phyloP scores from a whole-genome alignment of 352 stramenopile genomes.

The Ophiocytium majus region DNA sequence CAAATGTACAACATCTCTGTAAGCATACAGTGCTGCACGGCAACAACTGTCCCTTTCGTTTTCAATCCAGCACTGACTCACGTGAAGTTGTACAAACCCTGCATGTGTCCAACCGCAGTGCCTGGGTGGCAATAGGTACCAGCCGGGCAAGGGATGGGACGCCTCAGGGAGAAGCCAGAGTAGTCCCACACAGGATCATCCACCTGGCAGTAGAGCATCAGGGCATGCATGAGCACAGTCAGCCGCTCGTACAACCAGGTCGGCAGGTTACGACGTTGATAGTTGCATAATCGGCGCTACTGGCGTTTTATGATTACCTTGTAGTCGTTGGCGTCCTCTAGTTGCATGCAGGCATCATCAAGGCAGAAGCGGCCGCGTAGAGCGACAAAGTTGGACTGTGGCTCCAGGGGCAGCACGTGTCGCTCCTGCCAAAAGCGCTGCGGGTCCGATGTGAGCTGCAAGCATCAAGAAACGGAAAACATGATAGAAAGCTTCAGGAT shows the following conservation, averaged over 20 bases:
- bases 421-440: slow-evolving; percentile 88
- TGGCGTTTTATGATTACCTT: no score
- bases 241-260: no score
- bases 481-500: neutral
- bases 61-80: neutral
- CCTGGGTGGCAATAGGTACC: slow-evolving; percentile 82
- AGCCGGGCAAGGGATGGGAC: slow-evolving; percentile 75
- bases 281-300: no score
- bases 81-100: slow-evolving; percentile 77
- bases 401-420: slow-evolving; percentile 78
- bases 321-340: slow-evolving; percentile 76
- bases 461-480: neutral
- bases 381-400: slow-evolving; percentile 68
- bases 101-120: slow-evolving; percentile 67
- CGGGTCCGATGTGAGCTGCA: slow-evolving; percentile 49
- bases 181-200: slow-evolving; percentile 64
- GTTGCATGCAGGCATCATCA: slow-evolving; percentile 79
- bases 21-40: no score
- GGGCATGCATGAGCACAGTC: no score
- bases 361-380: slow-evolving; percentile 87
- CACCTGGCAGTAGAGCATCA: slow-evolving; percentile 35
- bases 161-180: slow-evolving; percentile 69
- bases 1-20: no score
- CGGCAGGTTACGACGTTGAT: no score
- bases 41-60: no score